Evolutionary conservation across 163 green algal genomes (phyloP), one percentile per base, ranked within the genome.

Genomic region (Scenedesmus sp.): DNA sequence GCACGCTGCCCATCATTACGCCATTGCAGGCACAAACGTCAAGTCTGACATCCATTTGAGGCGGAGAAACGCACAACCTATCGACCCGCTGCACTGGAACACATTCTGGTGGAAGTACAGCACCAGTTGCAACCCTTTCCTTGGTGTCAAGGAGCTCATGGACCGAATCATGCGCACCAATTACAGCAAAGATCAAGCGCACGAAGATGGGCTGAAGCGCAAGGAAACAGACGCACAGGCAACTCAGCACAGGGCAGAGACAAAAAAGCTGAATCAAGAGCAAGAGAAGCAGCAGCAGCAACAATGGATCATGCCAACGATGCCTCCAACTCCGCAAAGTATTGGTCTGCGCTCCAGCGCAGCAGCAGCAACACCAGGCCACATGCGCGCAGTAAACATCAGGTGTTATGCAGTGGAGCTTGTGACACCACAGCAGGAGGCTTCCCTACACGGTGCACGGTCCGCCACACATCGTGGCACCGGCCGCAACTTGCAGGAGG

Each of bases 121-220:
- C 65, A 76, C 65, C 65, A 76, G 65, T 7, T 76, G 65, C 65
- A 76, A 76, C 65, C 65, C 65, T 10, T 76, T 76, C 30, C 5
- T 40, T 2, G 30, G 65, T 76, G 65, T 76, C 2, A 76, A 40
- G 26, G 65, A 76, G 65, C 65, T 76, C 65, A 76, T 76, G 65
- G 65, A 76, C 65, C 65, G 65, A 1, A 76, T 76, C 65, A 76
- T 76, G 65, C 65, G 65, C 65, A 76, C 65, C 30, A 76, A 76
- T 30, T 76, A 76, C 65, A 40, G 30, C 65, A 76, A 18, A 76
- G 65, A 76, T 40, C 65, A 76, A 24, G 65, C 3, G 15, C 40
- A 30, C 18, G 65, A 76, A 30, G 65, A 76, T 37, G 65, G 30
- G 9, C 12, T 76, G 30, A 76, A 76, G 65, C 65, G 65, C 65